Percentiles rank a stretch among this genome's conserved stretches.
Conservation (phyloP, 2,329 filamentous ascomycete genomes). For the Ophiostoma tasmaniense region DNA sequence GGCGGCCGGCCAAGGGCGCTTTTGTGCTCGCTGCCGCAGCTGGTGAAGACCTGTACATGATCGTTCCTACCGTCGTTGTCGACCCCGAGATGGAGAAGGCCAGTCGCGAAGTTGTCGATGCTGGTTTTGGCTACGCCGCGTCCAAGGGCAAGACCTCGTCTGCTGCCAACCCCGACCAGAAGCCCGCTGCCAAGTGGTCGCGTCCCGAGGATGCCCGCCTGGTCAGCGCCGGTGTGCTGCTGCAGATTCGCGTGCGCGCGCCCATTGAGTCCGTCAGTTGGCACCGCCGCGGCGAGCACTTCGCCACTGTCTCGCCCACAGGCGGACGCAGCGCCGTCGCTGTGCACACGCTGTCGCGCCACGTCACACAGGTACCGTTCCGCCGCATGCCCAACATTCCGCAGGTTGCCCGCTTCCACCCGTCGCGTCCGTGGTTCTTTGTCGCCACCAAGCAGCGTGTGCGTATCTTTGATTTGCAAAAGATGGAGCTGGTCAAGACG, state of each 20-base stretch:
- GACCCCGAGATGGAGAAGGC: slow-evolving; percentile 65
- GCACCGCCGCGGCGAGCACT: slow-evolving; percentile 91
- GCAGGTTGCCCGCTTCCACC: slow-evolving; percentile 91
- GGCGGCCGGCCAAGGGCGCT: slow-evolving; percentile 76
- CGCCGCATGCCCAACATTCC: slow-evolving; percentile 63
- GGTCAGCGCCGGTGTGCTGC: slow-evolving; percentile 67
- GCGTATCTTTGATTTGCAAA: slow-evolving; percentile 85
- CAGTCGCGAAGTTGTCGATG: slow-evolving; percentile 70
- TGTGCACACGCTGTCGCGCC: slow-evolving; percentile 91
- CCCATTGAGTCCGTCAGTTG: slow-evolving; percentile 82
- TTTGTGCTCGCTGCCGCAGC: slow-evolving; percentile 75
- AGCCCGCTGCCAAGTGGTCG: slow-evolving; percentile 71
- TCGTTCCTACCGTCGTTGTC: slow-evolving; percentile 59
- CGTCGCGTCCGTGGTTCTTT: slow-evolving; percentile 85
- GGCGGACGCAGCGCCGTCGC: slow-evolving; percentile 73
- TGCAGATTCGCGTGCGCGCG: slow-evolving; percentile 71
- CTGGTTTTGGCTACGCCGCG: slow-evolving; percentile 88
- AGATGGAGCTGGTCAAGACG: slow-evolving; percentile 85
- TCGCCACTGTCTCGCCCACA: slow-evolving; percentile 79
- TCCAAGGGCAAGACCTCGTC: slow-evolving; percentile 48
- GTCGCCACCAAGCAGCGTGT: slow-evolving; percentile 92
- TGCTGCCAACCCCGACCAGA: slow-evolving; percentile 55
- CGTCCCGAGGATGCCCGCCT: slow-evolving; percentile 66
- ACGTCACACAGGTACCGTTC: slow-evolving; percentile 92
- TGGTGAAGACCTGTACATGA: slow-evolving; percentile 78